phyloP scores from a whole-genome alignment of 1,139 yeast species.

The Suhomyces anneliseae region DNA sequence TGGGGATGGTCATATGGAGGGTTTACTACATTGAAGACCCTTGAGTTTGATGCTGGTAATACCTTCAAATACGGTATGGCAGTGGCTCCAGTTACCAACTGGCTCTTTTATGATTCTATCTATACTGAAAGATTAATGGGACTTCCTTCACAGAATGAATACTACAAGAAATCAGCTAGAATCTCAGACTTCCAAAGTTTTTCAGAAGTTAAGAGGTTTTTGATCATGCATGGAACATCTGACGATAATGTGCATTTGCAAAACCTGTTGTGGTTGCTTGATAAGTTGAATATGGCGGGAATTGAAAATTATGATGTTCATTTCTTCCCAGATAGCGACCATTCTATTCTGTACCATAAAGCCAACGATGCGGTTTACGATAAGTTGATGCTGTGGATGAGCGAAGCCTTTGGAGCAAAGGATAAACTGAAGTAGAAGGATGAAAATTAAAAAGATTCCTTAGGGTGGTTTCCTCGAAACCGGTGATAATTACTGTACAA shows the following conservation, averaged over 20 bases:
- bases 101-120: conserved; percentile 77
- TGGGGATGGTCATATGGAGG: conserved; percentile 99
- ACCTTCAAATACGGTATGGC: conserved; percentile 79
- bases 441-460: no score
- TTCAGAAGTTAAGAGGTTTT: conserved; percentile 53
- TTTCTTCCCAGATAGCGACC: conserved; percentile 93
- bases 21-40: conserved; percentile 70
- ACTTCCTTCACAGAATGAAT: conserved; percentile 53
- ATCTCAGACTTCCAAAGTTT: conserved; percentile 54
- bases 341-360: conserved; percentile 74
- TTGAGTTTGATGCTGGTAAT: conserved; percentile 68
- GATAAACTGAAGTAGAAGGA: neutral
- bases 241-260: conserved; percentile 97
- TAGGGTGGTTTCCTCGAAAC: no score
- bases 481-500: no score
- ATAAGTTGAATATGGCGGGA: conserved; percentile 57
- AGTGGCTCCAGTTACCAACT: conserved; percentile 87
- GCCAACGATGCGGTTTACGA: conserved; percentile 77
- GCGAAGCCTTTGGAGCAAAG: conserved; percentile 52
- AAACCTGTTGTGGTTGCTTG: conserved; percentile 75
- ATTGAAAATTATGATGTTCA: conserved; percentile 88
- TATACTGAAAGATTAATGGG: conserved; percentile 93
- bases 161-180: conserved; percentile 46
- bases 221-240: conserved; percentile 92
- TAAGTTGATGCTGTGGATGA: conserved; percentile 67